Evolutionary conservation across 2,329 filamentous ascomycete species (phyloP), one percentile per base, ranked within the genome.

Genomic region (Epichloe typhina): DNA sequence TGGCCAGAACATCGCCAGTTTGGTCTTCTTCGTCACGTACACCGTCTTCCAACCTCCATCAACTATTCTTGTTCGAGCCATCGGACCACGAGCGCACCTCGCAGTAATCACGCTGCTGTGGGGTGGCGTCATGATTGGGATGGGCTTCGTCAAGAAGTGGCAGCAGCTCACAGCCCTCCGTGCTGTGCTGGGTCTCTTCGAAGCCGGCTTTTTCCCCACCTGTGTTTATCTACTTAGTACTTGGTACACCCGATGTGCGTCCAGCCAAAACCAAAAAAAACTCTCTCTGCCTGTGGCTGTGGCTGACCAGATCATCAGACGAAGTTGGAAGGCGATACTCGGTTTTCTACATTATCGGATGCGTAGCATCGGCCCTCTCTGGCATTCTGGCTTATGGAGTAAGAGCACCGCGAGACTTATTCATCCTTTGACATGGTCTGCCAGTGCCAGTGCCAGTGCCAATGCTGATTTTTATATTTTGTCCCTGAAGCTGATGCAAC

Each of bases 21-120:
- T 88, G 37, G 72, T 87, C 59, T 88, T 88, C 70, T 88, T 88
- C 71, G 73, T 86, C 56, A 77, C 83, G 1, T 89, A 88, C 63
- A 76, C 84, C 54, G 49, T 86, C 47, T 83, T 87, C 54, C 84
- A 89, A 61, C 80, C 83, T 0, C 83, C 83, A 0, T 83, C 83
- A 2, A 88, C 84, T 0, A 68, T 88, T 41, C 64, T 87, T 36
- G 74, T 84, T 47, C 80, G 84, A 37, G 80, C 79, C 59, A 59
- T 88, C 47, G 84, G 85, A 1, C 77, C 80, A 3, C 73, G 80
- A 5, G 62, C 72, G 37, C 79, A 81, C 52, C 67, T 84, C 2
- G 64, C 74, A 0, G 53, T 60, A 42, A 79, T 83, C 57, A 77
- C 75, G 3, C 52, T 80, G 2, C 58, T 74, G 3, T 85, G 82